These are phyloP conservation scores for Trametes cingulata DNA, from an alignment of 768 basidiomycete genomes.

Conservation along the genomic window DNA sequence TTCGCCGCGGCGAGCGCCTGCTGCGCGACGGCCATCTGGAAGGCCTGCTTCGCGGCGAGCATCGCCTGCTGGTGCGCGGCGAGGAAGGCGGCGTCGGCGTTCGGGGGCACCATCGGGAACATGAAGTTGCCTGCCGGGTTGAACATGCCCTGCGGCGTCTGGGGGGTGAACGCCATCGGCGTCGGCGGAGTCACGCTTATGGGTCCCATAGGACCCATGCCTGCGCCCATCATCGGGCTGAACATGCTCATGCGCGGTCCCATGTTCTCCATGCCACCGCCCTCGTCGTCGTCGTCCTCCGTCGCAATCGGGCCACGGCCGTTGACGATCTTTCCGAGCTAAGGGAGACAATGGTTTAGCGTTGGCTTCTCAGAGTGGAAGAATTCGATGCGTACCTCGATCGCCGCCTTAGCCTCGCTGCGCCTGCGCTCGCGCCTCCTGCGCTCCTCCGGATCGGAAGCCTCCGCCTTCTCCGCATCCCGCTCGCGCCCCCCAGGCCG, in stretches of 20 bases:
- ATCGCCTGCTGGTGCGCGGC: slow-evolving; percentile 88
- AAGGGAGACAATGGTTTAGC: not conserved
- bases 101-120: slow-evolving; percentile 35
- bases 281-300: slow-evolving; percentile 38
- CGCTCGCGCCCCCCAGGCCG: slow-evolving; percentile 34
- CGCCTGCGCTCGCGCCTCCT: slow-evolving; percentile 73
- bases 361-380: slow-evolving; percentile 1
- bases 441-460: slow-evolving; percentile 43
- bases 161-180: slow-evolving; percentile 19
- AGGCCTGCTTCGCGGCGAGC: slow-evolving; percentile 84
- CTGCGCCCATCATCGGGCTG: slow-evolving; percentile 33
- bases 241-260: slow-evolving; percentile 39
- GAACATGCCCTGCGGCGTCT: slow-evolving; percentile 37
- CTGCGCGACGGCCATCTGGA: slow-evolving; percentile 88
- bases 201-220: slow-evolving; percentile 17
- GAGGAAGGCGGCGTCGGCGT: slow-evolving; percentile 57
- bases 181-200: slow-evolving; percentile 29
- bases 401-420: slow-evolving; percentile 82
- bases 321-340: slow-evolving; percentile 90
- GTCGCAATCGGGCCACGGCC: slow-evolving; percentile 61
- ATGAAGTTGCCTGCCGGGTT: slow-evolving; percentile 28
- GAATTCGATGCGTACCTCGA: slow-evolving; percentile 63
- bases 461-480: slow-evolving; percentile 22
- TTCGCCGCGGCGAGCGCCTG: slow-evolving; percentile 88
- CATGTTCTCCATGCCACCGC: slow-evolving; percentile 31